These are phyloP conservation scores for Eleusine indica DNA, from an alignment of 176 grass and related monocot species.

Conservation along the genomic window DNA sequence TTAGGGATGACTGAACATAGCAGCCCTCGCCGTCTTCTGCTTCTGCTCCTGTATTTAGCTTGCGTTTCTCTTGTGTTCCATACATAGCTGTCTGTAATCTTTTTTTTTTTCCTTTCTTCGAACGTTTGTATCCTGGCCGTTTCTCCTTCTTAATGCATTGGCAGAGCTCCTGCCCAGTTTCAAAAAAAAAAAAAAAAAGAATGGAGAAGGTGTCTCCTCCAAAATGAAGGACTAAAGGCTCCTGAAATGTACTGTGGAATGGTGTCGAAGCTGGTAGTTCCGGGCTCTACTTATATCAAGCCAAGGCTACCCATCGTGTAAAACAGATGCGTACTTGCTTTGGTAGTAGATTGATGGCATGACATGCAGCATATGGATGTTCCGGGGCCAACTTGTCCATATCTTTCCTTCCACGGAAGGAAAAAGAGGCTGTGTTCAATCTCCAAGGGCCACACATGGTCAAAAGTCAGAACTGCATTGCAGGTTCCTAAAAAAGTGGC, in stretches of 20 bases:
- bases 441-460: slow-evolving; percentile 1
- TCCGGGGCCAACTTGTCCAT: slow-evolving; percentile 8
- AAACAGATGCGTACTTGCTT: slow-evolving; percentile 26
- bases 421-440: not conserved
- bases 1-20: too few relatives aligned
- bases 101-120: too few relatives aligned
- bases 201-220: slow-evolving; percentile 16
- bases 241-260: not conserved
- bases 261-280: slow-evolving; percentile 24
- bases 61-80: too few relatives aligned
- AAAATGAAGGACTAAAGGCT: slow-evolving; percentile 29
- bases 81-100: too few relatives aligned
- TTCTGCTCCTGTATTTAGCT: too few relatives aligned
- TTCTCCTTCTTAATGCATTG: too few relatives aligned
- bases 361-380: slow-evolving; percentile 15
- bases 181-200: too few relatives aligned
- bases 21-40: too few relatives aligned
- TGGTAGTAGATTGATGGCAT: slow-evolving; percentile 30
- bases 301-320: slow-evolving; percentile 2
- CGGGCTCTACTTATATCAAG: slow-evolving; percentile 41
- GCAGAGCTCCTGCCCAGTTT: too few relatives aligned
- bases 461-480: slow-evolving; percentile 10
- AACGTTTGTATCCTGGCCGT: too few relatives aligned
- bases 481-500: slow-evolving; percentile 31
- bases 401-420: not conserved